Evolutionary conservation across 768 basidiomycete species (phyloP), one percentile per base, ranked within the genome.

Genomic region (Artomyces pyxidatus): DNA sequence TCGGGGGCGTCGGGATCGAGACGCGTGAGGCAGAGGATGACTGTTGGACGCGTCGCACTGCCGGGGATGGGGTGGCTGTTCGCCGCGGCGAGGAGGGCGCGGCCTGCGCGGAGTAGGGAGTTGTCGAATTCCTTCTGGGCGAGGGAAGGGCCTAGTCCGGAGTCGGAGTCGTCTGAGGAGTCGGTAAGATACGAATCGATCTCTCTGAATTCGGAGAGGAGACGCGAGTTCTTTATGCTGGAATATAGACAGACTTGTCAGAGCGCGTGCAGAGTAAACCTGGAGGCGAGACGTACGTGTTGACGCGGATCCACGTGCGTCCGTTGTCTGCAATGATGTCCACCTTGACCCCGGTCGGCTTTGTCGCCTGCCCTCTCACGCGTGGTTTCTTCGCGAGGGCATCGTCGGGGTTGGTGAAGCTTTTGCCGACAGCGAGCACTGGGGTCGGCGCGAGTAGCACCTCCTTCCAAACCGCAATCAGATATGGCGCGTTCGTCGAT

Each of bases 391-490:
- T 42, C 9, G 42, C 35, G 9, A 50, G n/a, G 16, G 52, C 52
- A 25, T 53, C 42, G 5, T 50, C 52, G 6, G 21, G 45, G 23
- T 68, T 61, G 14, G 50, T 47, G 48, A 81, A 84, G 1, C 69
- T 75, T 54, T 75, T 80, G 60, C 80, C 80, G 17, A 92, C 68
- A 0, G 76, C 71, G 1, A 75, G 62, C 9, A 87, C 66, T 0
- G 82, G 83, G 12, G 65, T 68, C 1, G 72, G 73, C 2, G 85
- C 82, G 52, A 73, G 71, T 9, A 82, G 52, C 1, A 90, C 71
- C 60, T 92, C 88, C 47, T 85, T 74, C 88, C 88, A 93, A 0
- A 93, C 86, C 0, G 87, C 82, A 11, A 85, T 69, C 25, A 89
- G 71, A 58, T 90, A 88, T 9, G 85, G 85, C 0, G 88, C 83